Base-by-base conservation (phyloP, 495 filamentous ascomycete species). In the Penicillium cataractarum region DNA sequence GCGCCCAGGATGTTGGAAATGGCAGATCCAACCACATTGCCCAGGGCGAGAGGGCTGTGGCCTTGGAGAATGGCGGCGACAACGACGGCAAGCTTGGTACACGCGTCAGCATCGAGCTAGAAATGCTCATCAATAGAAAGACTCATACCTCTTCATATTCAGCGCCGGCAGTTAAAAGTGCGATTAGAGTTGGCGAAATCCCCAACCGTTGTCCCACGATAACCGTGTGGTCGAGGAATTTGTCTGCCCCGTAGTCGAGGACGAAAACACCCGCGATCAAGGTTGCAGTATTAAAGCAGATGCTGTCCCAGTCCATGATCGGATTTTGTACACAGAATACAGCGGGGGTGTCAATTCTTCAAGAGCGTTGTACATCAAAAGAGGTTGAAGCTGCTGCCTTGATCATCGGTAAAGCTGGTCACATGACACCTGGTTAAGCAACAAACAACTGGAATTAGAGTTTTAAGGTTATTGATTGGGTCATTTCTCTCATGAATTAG, bases 1-100 rank as follows among this genome's bases (percentile, higher is more conserved):
- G 83, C 82, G 7, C 80, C 83, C 10, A 87, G 77, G 46, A 86
- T 81, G 57, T 87, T 87, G 48, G 83, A 80, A 33, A 87, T 79
- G 7, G 78, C 74, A 1, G 84, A 86, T 0, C 84, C 84, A 61
- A 86, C 70, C 10, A 86, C 70, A 70, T 86, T 87, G 2, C 84
- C 84, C 0, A 86, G 60, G 13, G 82, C 84, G n/a, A 87, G 69
- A 1, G 82, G 76, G 9, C 79, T 73, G 24, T 74, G 79, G 54
- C 76, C 66, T 42, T 80, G 79, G 3, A 73, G 63, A 21, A 85
- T 70, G n/a, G 82, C 74, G 7, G 78, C 77, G 8, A 82, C 63
- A 15, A 86, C 78, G 2, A 87, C 83, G 0, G 78, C 83, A 24
- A 87, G 83, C 82, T 86, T 51, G 9, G 26, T 27, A 52, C 6